Base-by-base conservation (phyloP, 2,329 filamentous ascomycete species). In the Apiospora hydei region DNA sequence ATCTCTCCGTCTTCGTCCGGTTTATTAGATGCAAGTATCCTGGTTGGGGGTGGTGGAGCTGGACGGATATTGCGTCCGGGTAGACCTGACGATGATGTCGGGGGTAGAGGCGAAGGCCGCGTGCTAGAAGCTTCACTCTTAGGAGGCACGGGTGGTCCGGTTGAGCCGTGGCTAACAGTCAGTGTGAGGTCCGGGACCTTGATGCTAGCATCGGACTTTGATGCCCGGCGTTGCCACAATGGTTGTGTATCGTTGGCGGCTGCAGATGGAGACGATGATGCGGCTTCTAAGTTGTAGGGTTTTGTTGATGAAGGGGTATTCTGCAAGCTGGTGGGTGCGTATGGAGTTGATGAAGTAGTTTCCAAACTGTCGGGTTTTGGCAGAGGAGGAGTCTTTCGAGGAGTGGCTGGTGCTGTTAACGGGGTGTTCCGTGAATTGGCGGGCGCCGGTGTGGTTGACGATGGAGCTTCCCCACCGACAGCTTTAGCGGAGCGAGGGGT, bases 111-210 rank as follows among this genome's bases (percentile, higher is more conserved):
- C 21, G 53, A 61, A n/a, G 53, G 14, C 53, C 53, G 30, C 10
- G 53, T 38, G 53, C 6, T 61, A n/a, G 64, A 30, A 7, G 71
- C 47, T 44, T 53, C 71, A 11, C 70, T 69, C 30, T 38, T 53
- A 13, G 61, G 64, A 13, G 64, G 66, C 24, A 47, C 10, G 44
- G 66, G 44, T 4, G 66, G 67, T 8, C 66, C 70, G 5, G 87
- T 88, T 26, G 87, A 88, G 49, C 87, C 86, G 79, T 88, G 83
- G 71, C 85, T 88, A 53, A 80, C 77, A 68, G 84, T 77, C 70
- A 89, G 80, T 72, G 86, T 86, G 69, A 89, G 83, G 71, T 85
- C 83, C 11, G 86, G 79, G 5, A 89, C 82, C 67, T 85, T 83
- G 46, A 86, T 77, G 73, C 80, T 84, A 70, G 82, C 82, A 70